phyloP scores from a whole-genome alignment of 768 basidiomycete species.

The Pleurotus cornucopiae region DNA sequence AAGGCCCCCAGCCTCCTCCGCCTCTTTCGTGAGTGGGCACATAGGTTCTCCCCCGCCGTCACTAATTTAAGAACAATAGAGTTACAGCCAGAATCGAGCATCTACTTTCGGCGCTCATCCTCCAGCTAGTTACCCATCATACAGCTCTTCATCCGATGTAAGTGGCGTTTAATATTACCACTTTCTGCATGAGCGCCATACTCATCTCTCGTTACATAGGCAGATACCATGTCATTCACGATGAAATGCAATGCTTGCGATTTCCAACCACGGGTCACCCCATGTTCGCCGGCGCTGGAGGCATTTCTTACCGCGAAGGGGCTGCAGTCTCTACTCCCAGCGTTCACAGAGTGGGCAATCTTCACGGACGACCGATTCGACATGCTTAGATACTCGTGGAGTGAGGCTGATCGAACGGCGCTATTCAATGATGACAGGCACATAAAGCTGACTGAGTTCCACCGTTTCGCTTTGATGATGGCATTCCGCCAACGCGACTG shows the following conservation, averaged over 20 bases:
- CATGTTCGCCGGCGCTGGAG: neutral
- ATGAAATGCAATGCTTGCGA: neutral
- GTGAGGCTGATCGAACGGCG: neutral
- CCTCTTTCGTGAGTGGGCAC: no score
- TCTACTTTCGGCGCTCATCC: no score
- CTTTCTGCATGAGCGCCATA: no score
- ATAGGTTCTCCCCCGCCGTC: no score
- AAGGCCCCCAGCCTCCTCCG: no score
- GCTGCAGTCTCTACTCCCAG: neutral
- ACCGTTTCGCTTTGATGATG: conserved; percentile 5
- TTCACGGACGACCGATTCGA: neutral
- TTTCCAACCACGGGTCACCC: neutral
- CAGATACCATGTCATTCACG: no score
- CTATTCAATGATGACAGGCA: neutral
- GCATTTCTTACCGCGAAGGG: neutral
- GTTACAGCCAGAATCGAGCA: no score
- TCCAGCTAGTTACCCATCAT: no score
- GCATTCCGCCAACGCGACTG: neutral
- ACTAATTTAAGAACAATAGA: no score
- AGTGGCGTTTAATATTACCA: no score
- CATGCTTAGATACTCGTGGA: neutral
- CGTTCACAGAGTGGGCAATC: neutral
- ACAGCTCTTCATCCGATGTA: no score
- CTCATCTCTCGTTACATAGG: no score
- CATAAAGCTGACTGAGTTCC: conserved; percentile 1